phyloP scores from a whole-genome alignment of 495 filamentous ascomycete genomes.

The Penicillium nucicola region DNA sequence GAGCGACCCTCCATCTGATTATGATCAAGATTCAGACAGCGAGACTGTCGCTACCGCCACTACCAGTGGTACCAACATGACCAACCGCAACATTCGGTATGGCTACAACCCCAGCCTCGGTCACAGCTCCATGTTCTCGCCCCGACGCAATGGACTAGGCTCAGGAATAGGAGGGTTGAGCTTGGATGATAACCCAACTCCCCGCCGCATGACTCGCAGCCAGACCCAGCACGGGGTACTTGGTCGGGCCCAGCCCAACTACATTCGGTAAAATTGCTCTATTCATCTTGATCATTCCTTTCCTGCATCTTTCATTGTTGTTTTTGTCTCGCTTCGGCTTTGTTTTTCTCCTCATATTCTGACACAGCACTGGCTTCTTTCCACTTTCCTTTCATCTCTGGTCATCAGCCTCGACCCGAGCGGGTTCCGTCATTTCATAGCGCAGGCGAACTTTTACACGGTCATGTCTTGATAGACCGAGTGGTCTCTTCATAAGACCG shows the following conservation, averaged over 20 bases:
- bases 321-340: neutral
- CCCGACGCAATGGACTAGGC: conserved; percentile 33
- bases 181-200: conserved; percentile 36
- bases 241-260: conserved; percentile 6
- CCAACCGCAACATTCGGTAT: conserved; percentile 40
- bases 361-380: neutral
- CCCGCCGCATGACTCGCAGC: conserved; percentile 40
- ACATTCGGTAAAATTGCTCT: neutral
- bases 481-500: neutral
- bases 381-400: neutral
- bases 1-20: conserved; percentile 32
- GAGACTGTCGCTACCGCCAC: conserved; percentile 40
- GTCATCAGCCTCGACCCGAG: neutral
- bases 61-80: conserved; percentile 35
- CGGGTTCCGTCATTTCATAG: conserved; percentile 9
- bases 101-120: conserved; percentile 18
- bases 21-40: conserved; percentile 42
- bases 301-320: neutral
- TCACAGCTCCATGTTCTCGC: conserved; percentile 23
- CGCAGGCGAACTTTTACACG: conserved; percentile 10
- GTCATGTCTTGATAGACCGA: neutral
- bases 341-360: too few relatives aligned
- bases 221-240: conserved; percentile 31
- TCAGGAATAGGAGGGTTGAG: conserved; percentile 40
- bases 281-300: neutral